Evolutionary conservation across 805 yeast genomes (phyloP), one percentile per base, ranked within the genome.

Genomic region (Wickerhamiella slavikovae): DNA sequence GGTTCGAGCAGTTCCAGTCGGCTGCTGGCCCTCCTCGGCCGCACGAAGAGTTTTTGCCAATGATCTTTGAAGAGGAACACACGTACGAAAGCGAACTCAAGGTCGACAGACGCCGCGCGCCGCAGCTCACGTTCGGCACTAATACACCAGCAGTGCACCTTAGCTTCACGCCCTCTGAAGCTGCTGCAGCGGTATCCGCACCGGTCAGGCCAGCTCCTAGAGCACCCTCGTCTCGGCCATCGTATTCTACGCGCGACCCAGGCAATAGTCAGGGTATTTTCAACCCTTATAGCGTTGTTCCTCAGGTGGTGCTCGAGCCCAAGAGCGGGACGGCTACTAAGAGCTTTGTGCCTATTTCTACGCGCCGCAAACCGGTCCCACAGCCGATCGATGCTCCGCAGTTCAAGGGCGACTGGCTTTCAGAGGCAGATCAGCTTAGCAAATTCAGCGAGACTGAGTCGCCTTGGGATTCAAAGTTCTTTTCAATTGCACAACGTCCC

Each of bases 41-140:
- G 11, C 33, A 32, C 24, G 35, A 31, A 9, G 47, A 42, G 29
- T 33, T 49, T 15, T 31, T 54, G 37, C 58, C 58, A 1, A 51
- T 51, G 54, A 51, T 52, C 16, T 54, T 54, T 29, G 58, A 54
- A 28, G 58, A 53, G 24, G 57, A 51, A 29, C 28, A 53, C 27
- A 56, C 49, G 35, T 51, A 51, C 24, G 57, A 49, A 30, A 39
- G 49, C 28, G 49, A 49, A 16, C 22, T 36, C 27, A 41, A 42
- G 34, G 32, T 43, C 8, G 35, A 45, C 34, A 38, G 38, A 25
- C 33, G 34, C 19, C 28, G 30, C 14, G 26, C 14, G 5, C 17
- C 26, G 15, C 6, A 12, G 5, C 17, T 14, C 8, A n/a, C n/a
- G n/a, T n/a, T n/a, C n/a, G n/a, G n/a, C n/a, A n/a, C n/a, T n/a